A percentile compares a stretch with the other conserved stretches of the same genome.
phyloP scores from a whole-genome alignment of 164 flowering plant genomes.

The Pachysandra terminalis region DNA sequence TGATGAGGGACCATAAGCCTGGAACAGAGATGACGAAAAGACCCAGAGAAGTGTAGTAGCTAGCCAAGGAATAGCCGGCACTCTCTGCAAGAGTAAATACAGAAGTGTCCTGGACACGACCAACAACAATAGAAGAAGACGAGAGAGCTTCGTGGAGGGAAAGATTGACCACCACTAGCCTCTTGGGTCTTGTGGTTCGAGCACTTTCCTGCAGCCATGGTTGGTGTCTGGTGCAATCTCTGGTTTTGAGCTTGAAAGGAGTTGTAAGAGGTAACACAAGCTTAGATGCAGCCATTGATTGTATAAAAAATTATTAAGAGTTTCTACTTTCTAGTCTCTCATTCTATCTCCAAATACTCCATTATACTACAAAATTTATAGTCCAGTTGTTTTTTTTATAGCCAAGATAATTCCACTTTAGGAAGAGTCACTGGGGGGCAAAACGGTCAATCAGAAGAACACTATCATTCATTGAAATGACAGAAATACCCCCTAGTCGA shows the following conservation, averaged over 20 bases:
- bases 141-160: constrained; percentile 31
- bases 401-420: background rate
- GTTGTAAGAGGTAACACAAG: constrained; percentile 17
- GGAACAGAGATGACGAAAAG: constrained; percentile 96
- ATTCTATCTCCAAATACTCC: background rate
- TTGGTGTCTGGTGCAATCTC: constrained; percentile 6
- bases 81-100: constrained; percentile 44
- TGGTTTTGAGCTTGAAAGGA: constrained; percentile 12
- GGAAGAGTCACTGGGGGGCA: background rate
- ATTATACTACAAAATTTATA: too few relatives aligned
- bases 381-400: background rate
- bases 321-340: background rate
- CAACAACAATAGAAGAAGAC: background rate
- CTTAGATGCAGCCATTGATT: constrained; percentile 23
- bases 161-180: constrained; percentile 7
- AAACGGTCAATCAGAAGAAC: too few relatives aligned
- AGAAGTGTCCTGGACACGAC: constrained; percentile 6
- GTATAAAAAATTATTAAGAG: background rate
- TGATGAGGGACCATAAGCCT: constrained; percentile 98
- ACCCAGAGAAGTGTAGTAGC: constrained; percentile 95
- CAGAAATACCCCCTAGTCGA: background rate
- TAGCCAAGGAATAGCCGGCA: constrained; percentile 76
- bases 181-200: constrained; percentile 15
- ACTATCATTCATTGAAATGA: too few relatives aligned
- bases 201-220: constrained; percentile 20